These are phyloP conservation scores for Alloteropsis semialata DNA, from an alignment of 176 grass and related monocot genomes.

Conservation along the genomic window DNA sequence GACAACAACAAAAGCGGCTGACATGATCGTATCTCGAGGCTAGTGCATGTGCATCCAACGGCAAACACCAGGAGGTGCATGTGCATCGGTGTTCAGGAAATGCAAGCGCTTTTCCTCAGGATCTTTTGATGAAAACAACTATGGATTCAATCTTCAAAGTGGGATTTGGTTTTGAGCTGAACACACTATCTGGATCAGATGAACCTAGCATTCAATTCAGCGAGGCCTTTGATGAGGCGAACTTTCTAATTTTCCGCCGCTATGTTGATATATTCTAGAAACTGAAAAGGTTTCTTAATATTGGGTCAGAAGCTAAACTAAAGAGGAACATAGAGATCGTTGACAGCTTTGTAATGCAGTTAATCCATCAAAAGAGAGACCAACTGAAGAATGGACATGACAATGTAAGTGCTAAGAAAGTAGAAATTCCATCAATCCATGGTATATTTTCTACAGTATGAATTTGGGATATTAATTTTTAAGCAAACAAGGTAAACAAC, in stretches of 20 bases:
- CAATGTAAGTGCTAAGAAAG: conserved; percentile 25
- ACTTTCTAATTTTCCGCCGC: conserved; percentile 42
- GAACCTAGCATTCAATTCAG: conserved; percentile 39
- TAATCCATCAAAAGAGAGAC: conserved; percentile 51
- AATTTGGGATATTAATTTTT: not conserved
- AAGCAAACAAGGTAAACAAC: not conserved
- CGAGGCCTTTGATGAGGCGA: conserved; percentile 53
- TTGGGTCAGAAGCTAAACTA: conserved; percentile 61
- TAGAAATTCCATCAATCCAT: not conserved
- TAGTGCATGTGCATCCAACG: no score
- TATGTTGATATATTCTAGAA: conserved; percentile 60
- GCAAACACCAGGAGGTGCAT: no score
- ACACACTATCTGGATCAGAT: conserved; percentile 40
- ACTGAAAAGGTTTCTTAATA: conserved; percentile 51
- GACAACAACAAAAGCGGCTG: no score
- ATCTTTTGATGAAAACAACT: conserved; percentile 55
- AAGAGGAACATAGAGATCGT: conserved; percentile 47
- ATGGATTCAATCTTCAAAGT: conserved; percentile 75
- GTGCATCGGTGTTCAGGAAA: no score
- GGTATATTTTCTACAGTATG: not conserved
- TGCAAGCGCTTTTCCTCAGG: conserved; percentile 46
- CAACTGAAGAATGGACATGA: conserved; percentile 28
- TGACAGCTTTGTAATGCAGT: conserved; percentile 57
- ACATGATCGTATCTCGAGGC: no score
- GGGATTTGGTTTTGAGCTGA: conserved; percentile 48